A percentile compares a stretch with the other conserved stretches of the same genome.
Conservation (phyloP, 176 grass and related monocot species). For the Zoysia pacifica region DNA sequence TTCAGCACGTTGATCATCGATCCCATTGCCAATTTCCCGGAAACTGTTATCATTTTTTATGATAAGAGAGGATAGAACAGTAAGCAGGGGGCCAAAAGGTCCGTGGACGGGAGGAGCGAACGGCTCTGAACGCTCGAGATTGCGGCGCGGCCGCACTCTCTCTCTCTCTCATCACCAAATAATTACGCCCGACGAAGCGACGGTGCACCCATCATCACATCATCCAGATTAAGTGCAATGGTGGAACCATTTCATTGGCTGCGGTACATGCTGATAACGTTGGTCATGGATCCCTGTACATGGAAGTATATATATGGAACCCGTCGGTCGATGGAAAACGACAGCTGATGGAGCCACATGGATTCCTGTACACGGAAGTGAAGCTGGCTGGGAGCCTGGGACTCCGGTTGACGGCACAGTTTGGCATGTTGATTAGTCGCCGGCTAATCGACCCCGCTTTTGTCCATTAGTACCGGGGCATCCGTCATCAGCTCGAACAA, state of each 20-base stretch:
- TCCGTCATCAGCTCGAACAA: too few relatives aligned
- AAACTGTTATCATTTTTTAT: too few relatives aligned
- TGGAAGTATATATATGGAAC: neutral
- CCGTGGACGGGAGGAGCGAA: neutral
- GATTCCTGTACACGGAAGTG: too few relatives aligned
- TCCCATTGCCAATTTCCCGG: too few relatives aligned
- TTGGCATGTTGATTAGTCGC: too few relatives aligned
- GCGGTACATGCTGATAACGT: neutral
- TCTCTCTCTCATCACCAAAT: neutral
- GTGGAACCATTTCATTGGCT: neutral
- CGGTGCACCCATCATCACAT: neutral
- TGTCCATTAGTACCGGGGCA: too few relatives aligned
- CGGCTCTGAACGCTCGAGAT: conserved; percentile 1
- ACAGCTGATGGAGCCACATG: neutral
- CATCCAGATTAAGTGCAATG: neutral
- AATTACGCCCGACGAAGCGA: neutral
- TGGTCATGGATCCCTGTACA: neutral
- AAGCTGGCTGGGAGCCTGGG: too few relatives aligned
- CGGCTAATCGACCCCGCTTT: too few relatives aligned
- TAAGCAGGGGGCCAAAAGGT: neutral
- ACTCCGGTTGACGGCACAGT: too few relatives aligned
- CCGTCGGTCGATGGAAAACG: neutral
- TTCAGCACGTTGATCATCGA: neutral
- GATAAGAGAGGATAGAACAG: neutral
- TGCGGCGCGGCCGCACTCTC: conserved; percentile 11